Percentiles rank a stretch among this genome's conserved stretches.
phyloP scores from a whole-genome alignment of 1,139 yeast species.

The Pneumocystis murina region DNA sequence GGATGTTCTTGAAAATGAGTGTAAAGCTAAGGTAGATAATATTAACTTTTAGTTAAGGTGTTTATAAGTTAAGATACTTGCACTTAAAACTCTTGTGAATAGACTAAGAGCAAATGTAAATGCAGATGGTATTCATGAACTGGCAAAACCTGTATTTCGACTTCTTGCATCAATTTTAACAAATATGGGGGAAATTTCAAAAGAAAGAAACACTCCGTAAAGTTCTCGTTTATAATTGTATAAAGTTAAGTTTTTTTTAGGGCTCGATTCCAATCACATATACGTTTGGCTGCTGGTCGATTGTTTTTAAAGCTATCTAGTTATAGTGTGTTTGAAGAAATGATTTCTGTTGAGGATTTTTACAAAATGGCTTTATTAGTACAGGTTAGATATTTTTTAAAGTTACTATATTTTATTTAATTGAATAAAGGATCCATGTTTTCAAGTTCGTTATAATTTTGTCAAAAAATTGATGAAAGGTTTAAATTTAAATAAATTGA shows the following conservation, averaged over 20 bases:
- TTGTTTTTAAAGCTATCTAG: constrained; percentile 52
- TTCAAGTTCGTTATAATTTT: constrained; percentile 42
- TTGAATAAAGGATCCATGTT: constrained; percentile 35
- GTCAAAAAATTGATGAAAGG: constrained; percentile 38
- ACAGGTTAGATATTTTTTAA: constrained; percentile 23
- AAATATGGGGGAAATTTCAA: constrained; percentile 67
- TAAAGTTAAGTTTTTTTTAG: not conserved
- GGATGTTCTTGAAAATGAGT: constrained; percentile 28
- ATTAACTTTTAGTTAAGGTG: not conserved
- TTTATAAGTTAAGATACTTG: constrained; percentile 31
- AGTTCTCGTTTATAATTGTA: not conserved
- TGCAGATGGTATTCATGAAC: constrained; percentile 24
- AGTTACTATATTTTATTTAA: not conserved
- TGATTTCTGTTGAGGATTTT: constrained; percentile 40
- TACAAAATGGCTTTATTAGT: constrained; percentile 43
- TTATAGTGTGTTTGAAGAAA: constrained; percentile 35
- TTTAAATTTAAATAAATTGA: constrained; percentile 38
- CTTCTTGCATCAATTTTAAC: constrained; percentile 51
- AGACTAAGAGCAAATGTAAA: constrained; percentile 39
- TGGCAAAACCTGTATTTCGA: constrained; percentile 52
- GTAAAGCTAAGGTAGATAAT: constrained; percentile 24
- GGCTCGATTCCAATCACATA: constrained; percentile 38
- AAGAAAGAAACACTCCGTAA: constrained; percentile 45
- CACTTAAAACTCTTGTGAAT: constrained; percentile 49
- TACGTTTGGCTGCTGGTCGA: constrained; percentile 57